These are phyloP conservation scores for Trichoderma arundinaceum DNA, from an alignment of 2,329 filamentous ascomycete genomes.

Conservation along the genomic window DNA sequence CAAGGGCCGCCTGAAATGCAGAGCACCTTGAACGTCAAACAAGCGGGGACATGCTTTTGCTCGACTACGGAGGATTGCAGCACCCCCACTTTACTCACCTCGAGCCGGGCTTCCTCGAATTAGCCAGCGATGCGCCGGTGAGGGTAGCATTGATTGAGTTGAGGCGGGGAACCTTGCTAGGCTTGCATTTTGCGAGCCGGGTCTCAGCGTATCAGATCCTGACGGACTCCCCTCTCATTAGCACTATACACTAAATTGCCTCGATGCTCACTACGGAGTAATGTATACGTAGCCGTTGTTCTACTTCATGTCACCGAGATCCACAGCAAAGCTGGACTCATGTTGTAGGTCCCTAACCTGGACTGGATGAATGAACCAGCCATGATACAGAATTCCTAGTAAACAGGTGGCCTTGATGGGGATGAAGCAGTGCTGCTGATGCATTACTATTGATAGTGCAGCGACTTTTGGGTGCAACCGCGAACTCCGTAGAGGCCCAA, in stretches of 20 bases:
- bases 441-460: too few relatives aligned
- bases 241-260: not conserved
- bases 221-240: not conserved
- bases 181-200: not conserved
- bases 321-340: not conserved
- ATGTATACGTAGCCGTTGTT: too few relatives aligned
- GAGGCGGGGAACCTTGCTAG: constrained; percentile 27
- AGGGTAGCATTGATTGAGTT: constrained; percentile 18
- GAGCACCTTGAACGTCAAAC: not conserved
- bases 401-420: too few relatives aligned
- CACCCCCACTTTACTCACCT: constrained; percentile 21
- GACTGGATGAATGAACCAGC: not conserved
- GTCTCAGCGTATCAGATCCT: constrained; percentile 6
- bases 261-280: too few relatives aligned
- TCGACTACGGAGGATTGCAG: not conserved
- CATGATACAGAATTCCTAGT: not conserved
- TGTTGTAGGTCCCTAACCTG: not conserved
- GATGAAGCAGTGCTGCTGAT: not conserved
- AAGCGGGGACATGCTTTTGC: constrained; percentile 9
- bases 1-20: not conserved
- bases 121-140: constrained; percentile 16
- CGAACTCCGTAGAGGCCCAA: not conserved
- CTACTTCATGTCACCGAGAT: constrained; percentile 15
- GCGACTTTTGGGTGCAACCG: not conserved
- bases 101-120: constrained; percentile 4